A percentile compares a stretch with the other conserved stretches of the same genome.
These are phyloP conservation scores for Fusarium tanahbumbuense DNA, from an alignment of 2,329 filamentous ascomycete genomes.

Conservation along the genomic window DNA sequence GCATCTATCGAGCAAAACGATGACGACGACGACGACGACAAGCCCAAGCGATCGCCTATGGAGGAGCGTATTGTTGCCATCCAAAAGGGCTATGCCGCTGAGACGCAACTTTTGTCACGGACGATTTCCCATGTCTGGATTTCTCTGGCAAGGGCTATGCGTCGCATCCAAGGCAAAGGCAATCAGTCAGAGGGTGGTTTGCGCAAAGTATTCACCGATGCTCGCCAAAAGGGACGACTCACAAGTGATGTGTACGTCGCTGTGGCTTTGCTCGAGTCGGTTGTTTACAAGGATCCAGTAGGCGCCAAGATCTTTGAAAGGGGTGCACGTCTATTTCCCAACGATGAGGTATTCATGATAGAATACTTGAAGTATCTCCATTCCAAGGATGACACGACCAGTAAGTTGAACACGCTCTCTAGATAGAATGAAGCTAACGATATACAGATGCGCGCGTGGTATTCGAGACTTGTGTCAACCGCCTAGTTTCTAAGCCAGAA, in stretches of 20 bases:
- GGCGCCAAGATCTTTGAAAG: constrained; percentile 97
- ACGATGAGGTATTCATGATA: constrained; percentile 91
- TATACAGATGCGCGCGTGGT: constrained; percentile 86
- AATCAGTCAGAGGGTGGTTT: constrained; percentile 76
- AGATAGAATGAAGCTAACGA: constrained; percentile 31
- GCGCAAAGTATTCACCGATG: constrained; percentile 88
- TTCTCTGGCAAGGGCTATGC: constrained; percentile 91
- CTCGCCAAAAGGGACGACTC: constrained; percentile 85
- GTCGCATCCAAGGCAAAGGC: constrained; percentile 90
- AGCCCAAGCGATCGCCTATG: constrained; percentile 64
- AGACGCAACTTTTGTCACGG: constrained; percentile 80
- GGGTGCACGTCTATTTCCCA: constrained; percentile 91
- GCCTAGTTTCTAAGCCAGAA: constrained; percentile 81
- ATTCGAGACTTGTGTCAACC: constrained; percentile 92
- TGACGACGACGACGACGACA: constrained; percentile 60
- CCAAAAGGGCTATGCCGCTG: constrained; percentile 75
- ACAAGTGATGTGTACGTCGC: constrained; percentile 96
- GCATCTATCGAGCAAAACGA: constrained; percentile 59
- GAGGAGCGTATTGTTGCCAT: constrained; percentile 73
- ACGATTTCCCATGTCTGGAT: constrained; percentile 96
- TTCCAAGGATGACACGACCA: constrained; percentile 90
- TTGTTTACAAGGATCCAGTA: constrained; percentile 93
- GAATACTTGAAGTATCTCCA: constrained; percentile 97
- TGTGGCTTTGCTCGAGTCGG: constrained; percentile 90
- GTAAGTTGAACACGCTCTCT: constrained; percentile 64